Percentiles rank a stretch among this genome's conserved stretches.
phyloP scores from a whole-genome alignment of 2,329 filamentous ascomycete species.

The Talaromyces atroroseus region DNA sequence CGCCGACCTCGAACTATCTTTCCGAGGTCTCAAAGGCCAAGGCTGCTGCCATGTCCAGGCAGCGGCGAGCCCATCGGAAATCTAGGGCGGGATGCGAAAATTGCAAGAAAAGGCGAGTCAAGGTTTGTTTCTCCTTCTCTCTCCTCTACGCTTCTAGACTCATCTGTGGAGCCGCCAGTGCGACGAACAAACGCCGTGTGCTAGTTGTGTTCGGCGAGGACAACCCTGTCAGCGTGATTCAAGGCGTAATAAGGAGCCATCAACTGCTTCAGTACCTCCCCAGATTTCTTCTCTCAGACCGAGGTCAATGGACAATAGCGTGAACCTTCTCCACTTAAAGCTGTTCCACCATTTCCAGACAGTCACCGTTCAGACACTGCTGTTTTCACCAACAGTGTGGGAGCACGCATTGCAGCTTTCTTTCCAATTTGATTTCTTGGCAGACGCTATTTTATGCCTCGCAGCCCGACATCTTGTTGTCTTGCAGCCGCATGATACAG shows the following conservation, averaged over 20 bases:
- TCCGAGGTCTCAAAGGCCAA: constrained; percentile 3
- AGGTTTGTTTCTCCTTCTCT: neutral
- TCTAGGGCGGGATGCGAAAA: constrained; percentile 6
- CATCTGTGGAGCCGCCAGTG: neutral
- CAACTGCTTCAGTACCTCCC: neutral
- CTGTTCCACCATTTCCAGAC: constrained; percentile 10
- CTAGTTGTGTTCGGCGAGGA: constrained; percentile 6
- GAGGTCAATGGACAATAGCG: neutral
- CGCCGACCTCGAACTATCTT: neutral
- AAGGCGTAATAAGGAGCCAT: neutral
- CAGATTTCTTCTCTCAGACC: neutral
- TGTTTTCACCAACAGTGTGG: constrained; percentile 3
- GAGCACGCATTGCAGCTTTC: constrained; percentile 6
- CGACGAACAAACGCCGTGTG: constrained; percentile 1
- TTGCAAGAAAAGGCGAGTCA: constrained; percentile 8
- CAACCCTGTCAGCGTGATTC: neutral
- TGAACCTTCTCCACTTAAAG: neutral
- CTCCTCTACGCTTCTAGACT: neutral
- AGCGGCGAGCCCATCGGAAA: constrained; percentile 9
- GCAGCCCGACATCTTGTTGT: constrained; percentile 7
- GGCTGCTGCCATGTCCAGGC: constrained; percentile 3
- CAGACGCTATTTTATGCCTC: constrained; percentile 5
- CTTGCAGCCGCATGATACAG: neutral
- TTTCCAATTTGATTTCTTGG: constrained; percentile 9
- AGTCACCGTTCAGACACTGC: constrained; percentile 5